These are phyloP conservation scores for Rhododendron simsii DNA, from an alignment of 148 eudicot genomes.

Conservation along the genomic window DNA sequence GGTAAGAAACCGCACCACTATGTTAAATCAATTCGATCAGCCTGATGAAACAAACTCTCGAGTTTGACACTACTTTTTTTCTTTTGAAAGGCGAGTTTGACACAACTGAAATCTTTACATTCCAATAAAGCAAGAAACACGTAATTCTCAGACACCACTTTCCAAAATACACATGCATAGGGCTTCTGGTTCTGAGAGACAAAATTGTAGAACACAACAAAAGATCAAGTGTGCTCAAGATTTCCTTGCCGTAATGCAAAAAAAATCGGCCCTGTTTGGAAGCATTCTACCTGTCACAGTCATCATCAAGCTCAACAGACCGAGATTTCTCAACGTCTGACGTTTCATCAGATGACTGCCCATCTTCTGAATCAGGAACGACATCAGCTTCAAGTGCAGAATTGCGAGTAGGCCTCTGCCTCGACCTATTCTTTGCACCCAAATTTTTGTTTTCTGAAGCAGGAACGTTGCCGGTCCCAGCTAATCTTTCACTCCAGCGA, in stretches of 20 bases:
- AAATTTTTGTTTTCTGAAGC: slow-evolving; percentile 24
- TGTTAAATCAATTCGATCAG: neutral
- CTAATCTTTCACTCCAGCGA: slow-evolving; percentile 35
- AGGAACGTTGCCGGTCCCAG: slow-evolving; percentile 24
- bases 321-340: slow-evolving; percentile 11
- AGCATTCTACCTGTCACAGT: slow-evolving; percentile 22
- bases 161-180: neutral
- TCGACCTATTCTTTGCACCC: slow-evolving; percentile 49
- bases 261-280: slow-evolving; percentile 8
- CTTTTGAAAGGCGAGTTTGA: neutral
- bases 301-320: slow-evolving; percentile 36
- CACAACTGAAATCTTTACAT: slow-evolving; percentile 6
- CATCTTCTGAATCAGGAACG: slow-evolving; percentile 59
- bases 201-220: neutral
- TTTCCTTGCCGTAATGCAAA: slow-evolving; percentile 17
- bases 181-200: neutral
- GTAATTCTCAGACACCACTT: neutral
- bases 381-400: slow-evolving; percentile 36
- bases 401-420: slow-evolving; percentile 66
- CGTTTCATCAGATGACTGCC: slow-evolving; percentile 27
- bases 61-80: neutral
- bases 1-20: neutral
- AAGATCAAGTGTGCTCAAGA: neutral
- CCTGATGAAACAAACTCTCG: neutral
- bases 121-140: neutral